Evolutionary conservation across 2,329 filamentous ascomycete genomes (phyloP).

Genomic region (Ceratocystis variospora): DNA sequence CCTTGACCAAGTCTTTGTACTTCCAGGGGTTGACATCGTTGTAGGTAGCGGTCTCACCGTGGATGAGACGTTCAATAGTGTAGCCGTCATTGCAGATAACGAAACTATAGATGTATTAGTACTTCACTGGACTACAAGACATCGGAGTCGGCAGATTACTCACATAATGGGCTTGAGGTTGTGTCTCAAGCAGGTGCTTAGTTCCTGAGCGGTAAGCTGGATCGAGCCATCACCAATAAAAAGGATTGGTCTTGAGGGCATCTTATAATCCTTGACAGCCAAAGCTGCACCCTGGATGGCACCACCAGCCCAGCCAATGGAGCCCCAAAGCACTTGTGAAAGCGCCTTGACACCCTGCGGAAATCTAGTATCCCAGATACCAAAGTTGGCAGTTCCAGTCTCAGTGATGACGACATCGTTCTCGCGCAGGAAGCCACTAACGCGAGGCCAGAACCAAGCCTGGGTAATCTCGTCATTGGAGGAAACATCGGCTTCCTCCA

Average conservation of each 20-base stretch:
- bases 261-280: constrained; percentile 51
- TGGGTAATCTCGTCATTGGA: constrained; percentile 44
- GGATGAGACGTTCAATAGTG: constrained; percentile 79
- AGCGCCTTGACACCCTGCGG: constrained; percentile 64
- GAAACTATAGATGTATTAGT: constrained; percentile 39
- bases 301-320: constrained; percentile 47
- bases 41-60: constrained; percentile 65
- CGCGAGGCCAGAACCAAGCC: constrained; percentile 61
- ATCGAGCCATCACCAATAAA: constrained; percentile 85
- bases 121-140: not conserved
- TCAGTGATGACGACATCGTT: constrained; percentile 73
- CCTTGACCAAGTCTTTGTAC: constrained; percentile 51
- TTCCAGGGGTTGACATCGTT: constrained; percentile 71
- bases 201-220: constrained; percentile 71
- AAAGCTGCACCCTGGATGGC: constrained; percentile 54
- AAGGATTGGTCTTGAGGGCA: constrained; percentile 55
- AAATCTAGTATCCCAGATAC: constrained; percentile 74
- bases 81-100: constrained; percentile 80
- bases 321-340: constrained; percentile 64
- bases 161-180: constrained; percentile 63
- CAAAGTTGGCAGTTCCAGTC: constrained; percentile 78
- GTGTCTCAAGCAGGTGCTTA: constrained; percentile 70
- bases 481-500: constrained; percentile 38
- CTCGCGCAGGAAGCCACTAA: constrained; percentile 57
- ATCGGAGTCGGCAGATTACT: constrained; percentile 25